A percentile compares a stretch with the other conserved stretches of the same genome.
phyloP scores from a whole-genome alignment of 805 yeast species.

The Zygoascus bituminiphila region DNA sequence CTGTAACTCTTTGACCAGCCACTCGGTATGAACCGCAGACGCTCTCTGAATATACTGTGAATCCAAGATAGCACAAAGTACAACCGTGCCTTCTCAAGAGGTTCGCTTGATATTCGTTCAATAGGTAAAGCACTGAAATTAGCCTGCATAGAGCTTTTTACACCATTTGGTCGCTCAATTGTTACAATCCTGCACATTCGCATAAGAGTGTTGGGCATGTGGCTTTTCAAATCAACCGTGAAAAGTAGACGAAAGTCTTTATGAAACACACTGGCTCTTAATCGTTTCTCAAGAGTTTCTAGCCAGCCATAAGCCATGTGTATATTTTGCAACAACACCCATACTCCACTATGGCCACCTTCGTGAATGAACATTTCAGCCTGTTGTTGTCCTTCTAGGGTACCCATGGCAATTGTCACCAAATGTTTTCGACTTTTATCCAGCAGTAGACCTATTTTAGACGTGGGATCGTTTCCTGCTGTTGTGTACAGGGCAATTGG shows the following conservation, averaged over 20 bases:
- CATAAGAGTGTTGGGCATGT: conserved; percentile 50
- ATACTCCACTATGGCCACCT: conserved; percentile 43
- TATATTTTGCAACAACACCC: conserved; percentile 76
- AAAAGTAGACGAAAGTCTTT: conserved; percentile 49
- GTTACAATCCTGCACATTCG: conserved; percentile 46
- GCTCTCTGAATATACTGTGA: conserved; percentile 54
- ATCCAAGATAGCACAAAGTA: conserved; percentile 58
- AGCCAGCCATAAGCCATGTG: conserved; percentile 68
- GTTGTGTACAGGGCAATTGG: conserved; percentile 51
- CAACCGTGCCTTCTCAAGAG: conserved; percentile 40
- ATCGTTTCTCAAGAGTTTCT: conserved; percentile 41
- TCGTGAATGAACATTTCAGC: conserved; percentile 48
- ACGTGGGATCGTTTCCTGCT: conserved; percentile 60
- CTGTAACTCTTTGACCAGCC: conserved; percentile 60
- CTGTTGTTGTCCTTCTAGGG: conserved; percentile 50
- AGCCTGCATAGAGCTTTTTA: conserved; percentile 41
- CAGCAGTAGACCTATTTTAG: conserved; percentile 42
- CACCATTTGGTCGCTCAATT: conserved; percentile 56
- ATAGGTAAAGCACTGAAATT: conserved; percentile 25
- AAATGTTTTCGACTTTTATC: conserved; percentile 24
- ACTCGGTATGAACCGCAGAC: conserved; percentile 50
- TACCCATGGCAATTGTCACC: conserved; percentile 59
- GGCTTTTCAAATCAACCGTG: conserved; percentile 47
- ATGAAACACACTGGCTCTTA: conserved; percentile 29
- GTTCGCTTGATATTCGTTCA: conserved; percentile 18